phyloP scores from a whole-genome alignment of 495 filamentous ascomycete species.

The Cladorrhinum samala region DNA sequence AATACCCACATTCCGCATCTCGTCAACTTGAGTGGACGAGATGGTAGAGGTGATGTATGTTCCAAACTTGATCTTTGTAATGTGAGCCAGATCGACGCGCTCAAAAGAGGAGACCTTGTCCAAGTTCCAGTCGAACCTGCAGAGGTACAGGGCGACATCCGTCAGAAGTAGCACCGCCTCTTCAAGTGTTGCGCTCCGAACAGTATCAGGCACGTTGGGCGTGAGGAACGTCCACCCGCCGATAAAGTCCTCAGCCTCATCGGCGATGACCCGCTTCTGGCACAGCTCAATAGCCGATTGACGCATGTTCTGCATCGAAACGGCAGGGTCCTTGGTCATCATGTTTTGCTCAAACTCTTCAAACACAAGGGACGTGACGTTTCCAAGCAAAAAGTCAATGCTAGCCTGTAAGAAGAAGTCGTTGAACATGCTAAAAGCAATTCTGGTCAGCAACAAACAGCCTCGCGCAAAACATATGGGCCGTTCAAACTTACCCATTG shows the following conservation, averaged over 20 bases:
- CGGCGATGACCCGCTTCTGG: slow-evolving; percentile 75
- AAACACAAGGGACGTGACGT: slow-evolving; percentile 74
- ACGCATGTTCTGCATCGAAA: slow-evolving; percentile 74
- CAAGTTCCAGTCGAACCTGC: slow-evolving; percentile 84
- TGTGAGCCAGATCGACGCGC: slow-evolving; percentile 67
- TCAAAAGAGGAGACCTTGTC: slow-evolving; percentile 91
- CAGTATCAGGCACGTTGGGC: slow-evolving; percentile 49
- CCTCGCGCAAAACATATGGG: neutral
- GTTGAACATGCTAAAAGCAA: slow-evolving; percentile 80
- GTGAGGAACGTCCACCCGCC: slow-evolving; percentile 75
- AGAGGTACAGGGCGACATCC: slow-evolving; percentile 75
- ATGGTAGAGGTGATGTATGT: slow-evolving; percentile 86
- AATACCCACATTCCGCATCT: slow-evolving; percentile 73
- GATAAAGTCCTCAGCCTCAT: slow-evolving; percentile 73
- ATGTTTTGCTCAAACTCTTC: slow-evolving; percentile 86
- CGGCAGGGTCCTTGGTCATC: slow-evolving; percentile 79
- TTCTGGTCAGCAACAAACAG: slow-evolving; percentile 29
- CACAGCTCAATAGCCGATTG: slow-evolving; percentile 84
- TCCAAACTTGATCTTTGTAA: slow-evolving; percentile 66
- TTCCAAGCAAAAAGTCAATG: slow-evolving; percentile 91
- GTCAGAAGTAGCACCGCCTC: slow-evolving; percentile 84
- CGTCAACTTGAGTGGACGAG: slow-evolving; percentile 64
- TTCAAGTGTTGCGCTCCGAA: slow-evolving; percentile 68
- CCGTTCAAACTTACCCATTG: slow-evolving; percentile 53
- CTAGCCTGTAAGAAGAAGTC: slow-evolving; percentile 93